Evolutionary conservation across 2,329 filamentous ascomycete species (phyloP).

Genomic region (Paracorniculantispora psalliotae): DNA sequence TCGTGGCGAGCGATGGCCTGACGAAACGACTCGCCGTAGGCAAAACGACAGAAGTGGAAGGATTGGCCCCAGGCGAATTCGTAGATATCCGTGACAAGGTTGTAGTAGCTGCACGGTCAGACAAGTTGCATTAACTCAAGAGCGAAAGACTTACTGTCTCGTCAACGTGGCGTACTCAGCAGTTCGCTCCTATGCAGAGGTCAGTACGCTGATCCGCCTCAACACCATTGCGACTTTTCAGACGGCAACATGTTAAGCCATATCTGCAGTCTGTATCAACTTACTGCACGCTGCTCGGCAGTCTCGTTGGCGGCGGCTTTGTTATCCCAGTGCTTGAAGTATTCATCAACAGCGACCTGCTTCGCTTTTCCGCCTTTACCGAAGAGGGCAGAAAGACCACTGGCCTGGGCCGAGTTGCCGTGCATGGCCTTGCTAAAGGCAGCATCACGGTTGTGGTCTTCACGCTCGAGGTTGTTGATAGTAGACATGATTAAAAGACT

Average conservation of each 20-base stretch:
- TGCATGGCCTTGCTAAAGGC: constrained; percentile 88
- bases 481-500: no score
- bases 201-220: not conserved
- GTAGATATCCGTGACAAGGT: constrained; percentile 88
- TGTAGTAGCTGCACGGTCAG: constrained; percentile 69
- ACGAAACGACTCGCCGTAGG: constrained; percentile 76
- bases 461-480: no score
- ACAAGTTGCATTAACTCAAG: not conserved
- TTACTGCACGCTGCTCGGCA: constrained; percentile 70
- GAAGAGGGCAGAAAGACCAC: constrained; percentile 76
- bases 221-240: constrained; percentile 15
- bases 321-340: constrained; percentile 96
- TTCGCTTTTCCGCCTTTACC: constrained; percentile 73
- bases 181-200: constrained; percentile 56
- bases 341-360: constrained; percentile 79
- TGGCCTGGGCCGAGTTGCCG: constrained; percentile 61
- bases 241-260: no score
- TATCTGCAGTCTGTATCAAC: constrained; percentile 21
- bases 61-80: constrained; percentile 94
- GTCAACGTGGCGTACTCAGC: constrained; percentile 91
- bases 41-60: constrained; percentile 97
- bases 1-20: constrained; percentile 94
- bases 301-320: constrained; percentile 77
- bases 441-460: constrained; percentile 81
- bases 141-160: constrained; percentile 61